Evolutionary conservation across 768 basidiomycete genomes (phyloP).

Genomic region (Crepidotus variabilis): DNA sequence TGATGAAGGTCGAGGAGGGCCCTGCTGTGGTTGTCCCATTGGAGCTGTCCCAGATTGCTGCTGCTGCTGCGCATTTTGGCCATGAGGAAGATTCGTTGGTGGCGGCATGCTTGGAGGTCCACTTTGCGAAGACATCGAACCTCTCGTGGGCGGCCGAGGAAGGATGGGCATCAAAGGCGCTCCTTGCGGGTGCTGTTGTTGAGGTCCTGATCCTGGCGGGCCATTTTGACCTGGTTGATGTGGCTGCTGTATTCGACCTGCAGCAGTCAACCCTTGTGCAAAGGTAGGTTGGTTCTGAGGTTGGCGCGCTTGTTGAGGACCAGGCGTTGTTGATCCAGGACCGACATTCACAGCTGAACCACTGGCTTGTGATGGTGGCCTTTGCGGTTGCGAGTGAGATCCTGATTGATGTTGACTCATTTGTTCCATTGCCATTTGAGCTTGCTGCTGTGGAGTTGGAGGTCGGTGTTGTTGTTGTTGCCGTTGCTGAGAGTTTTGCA

Average conservation of each 20-base stretch:
- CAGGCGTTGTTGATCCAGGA: slow-evolving; percentile 6
- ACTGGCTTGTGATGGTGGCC: slow-evolving; percentile 11
- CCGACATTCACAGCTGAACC: neutral
- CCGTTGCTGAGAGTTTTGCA: slow-evolving; percentile 15
- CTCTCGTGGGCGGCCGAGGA: slow-evolving; percentile 3
- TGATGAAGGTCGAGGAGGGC: neutral
- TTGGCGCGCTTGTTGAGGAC: slow-evolving; percentile 21
- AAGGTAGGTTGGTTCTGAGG: neutral
- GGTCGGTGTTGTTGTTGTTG: slow-evolving; percentile 12
- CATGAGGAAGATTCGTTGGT: neutral
- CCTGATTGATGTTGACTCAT: slow-evolving; percentile 43
- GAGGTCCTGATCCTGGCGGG: slow-evolving; percentile 1
- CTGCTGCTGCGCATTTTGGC: slow-evolving; percentile 1
- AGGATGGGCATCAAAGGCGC: neutral
- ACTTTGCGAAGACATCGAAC: neutral
- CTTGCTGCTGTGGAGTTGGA: slow-evolving; percentile 34
- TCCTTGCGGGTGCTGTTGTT: neutral
- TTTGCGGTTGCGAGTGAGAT: slow-evolving; percentile 59
- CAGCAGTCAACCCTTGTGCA: slow-evolving; percentile 21
- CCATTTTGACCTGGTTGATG: slow-evolving; percentile 12
- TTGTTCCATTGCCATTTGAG: slow-evolving; percentile 37
- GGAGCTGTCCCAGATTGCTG: slow-evolving; percentile 5
- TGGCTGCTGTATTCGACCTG: slow-evolving; percentile 19
- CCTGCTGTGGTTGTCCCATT: neutral
- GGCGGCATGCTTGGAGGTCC: neutral